These are phyloP conservation scores for Cardiospermum halicacabum DNA, from an alignment of 345 rosid genomes.

Conservation along the genomic window DNA sequence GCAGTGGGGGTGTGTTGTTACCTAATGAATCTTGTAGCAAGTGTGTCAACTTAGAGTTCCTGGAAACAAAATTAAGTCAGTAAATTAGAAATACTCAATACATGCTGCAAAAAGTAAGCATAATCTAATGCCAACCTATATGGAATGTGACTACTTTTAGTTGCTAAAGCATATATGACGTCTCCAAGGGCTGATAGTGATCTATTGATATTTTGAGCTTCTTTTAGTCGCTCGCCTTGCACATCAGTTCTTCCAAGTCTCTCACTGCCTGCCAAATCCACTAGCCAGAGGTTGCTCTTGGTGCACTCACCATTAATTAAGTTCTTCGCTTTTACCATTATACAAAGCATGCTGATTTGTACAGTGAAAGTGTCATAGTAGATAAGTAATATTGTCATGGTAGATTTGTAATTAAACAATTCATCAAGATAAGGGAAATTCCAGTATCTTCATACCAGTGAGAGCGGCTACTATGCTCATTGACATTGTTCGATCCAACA, in stretches of 20 bases:
- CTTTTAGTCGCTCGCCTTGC: constrained; percentile 91
- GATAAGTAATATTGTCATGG: background rate
- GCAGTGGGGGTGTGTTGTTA: constrained; percentile 23
- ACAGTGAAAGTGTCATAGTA: background rate
- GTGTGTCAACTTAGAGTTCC: constrained; percentile 97
- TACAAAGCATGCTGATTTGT: constrained; percentile 78
- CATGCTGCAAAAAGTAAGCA: background rate
- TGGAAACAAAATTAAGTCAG: constrained; percentile 33
- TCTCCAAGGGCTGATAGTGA: constrained; percentile 98
- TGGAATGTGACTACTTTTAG: constrained; percentile 85
- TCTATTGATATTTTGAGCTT: constrained; percentile 90
- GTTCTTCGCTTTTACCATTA: constrained; percentile 84
- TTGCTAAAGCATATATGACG: constrained; percentile 82
- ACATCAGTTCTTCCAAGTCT: constrained; percentile 88
- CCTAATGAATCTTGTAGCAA: constrained; percentile 94
- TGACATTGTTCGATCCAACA: constrained; percentile 94
- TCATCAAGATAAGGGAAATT: background rate
- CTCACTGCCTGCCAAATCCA: constrained; percentile 97
- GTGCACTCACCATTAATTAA: constrained; percentile 80
- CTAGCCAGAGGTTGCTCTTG: constrained; percentile 98
- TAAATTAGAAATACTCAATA: constrained; percentile 2
- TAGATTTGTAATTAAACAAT: background rate
- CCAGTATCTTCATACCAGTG: constrained; percentile 59
- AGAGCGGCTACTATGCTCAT: constrained; percentile 96
- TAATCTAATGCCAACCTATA: constrained; percentile 46